Evolutionary conservation across 352 stramenopile species (phyloP).

Genomic region (Saprolegnia parasitica): DNA sequence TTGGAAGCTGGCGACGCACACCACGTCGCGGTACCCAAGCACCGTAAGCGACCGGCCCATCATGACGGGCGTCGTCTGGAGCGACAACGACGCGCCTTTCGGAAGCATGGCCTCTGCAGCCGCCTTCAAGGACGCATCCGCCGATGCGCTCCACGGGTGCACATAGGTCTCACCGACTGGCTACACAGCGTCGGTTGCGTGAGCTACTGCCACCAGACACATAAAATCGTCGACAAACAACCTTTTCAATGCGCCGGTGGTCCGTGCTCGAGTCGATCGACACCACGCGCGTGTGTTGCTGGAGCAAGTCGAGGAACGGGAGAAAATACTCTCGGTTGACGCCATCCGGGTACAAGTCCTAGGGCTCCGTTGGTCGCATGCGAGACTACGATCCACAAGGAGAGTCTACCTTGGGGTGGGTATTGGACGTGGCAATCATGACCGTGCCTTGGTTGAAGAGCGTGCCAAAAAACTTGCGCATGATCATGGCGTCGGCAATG

Average conservation of each 20-base stretch:
- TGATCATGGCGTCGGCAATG: slow-evolving; percentile 95
- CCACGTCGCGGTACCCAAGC: slow-evolving; percentile 36
- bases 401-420: slow-evolving; percentile 45
- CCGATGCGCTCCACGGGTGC: slow-evolving; percentile 41
- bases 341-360: slow-evolving; percentile 93
- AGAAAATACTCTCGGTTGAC: slow-evolving; percentile 96
- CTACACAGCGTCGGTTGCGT: slow-evolving; percentile 1
- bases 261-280: slow-evolving; percentile 64
- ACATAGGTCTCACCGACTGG: slow-evolving; percentile 47
- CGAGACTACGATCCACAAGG: background rate
- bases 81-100: slow-evolving; percentile 32
- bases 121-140: slow-evolving; percentile 37
- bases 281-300: slow-evolving; percentile 81
- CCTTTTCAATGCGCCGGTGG: slow-evolving; percentile 58
- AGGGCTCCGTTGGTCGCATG: too few species aligned
- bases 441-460: slow-evolving; percentile 89
- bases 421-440: slow-evolving; percentile 95
- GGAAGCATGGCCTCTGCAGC: slow-evolving; percentile 42
- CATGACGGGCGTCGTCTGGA: slow-evolving; percentile 65
- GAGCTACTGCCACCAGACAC: background rate
- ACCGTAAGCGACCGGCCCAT: slow-evolving; percentile 66
- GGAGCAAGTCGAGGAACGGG: slow-evolving; percentile 94
- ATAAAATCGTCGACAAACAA: too few species aligned
- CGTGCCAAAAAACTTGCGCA: slow-evolving; percentile 91
- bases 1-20: slow-evolving; percentile 84